A percentile compares a stretch with the other conserved stretches of the same genome.
phyloP scores from a whole-genome alignment of 257 asterid species.

The Solanum medicagineum region DNA sequence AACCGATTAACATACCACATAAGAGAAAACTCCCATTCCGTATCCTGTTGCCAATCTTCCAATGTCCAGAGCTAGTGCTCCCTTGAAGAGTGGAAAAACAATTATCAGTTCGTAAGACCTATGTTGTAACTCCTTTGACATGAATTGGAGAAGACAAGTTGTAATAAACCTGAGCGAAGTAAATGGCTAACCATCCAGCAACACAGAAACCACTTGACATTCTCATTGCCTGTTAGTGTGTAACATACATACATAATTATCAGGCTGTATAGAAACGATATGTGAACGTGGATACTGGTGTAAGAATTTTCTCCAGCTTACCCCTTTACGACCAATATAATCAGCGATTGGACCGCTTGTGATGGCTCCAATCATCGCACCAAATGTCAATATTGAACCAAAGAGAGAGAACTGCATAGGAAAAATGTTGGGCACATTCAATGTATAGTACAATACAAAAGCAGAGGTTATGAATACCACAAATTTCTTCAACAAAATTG shows the following conservation, averaged over 20 bases:
- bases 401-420: conserved; percentile 72
- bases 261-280: neutral
- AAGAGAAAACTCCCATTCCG: conserved; percentile 94
- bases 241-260: neutral
- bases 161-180: conserved; percentile 55
- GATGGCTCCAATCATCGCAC: conserved; percentile 96
- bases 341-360: conserved; percentile 87
- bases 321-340: conserved; percentile 81
- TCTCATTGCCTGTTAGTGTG: conserved; percentile 74
- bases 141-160: neutral
- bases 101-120: neutral
- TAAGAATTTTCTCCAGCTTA: conserved; percentile 10
- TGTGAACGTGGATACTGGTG: neutral
- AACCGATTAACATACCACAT: conserved; percentile 37
- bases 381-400: conserved; percentile 89
- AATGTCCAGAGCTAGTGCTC: conserved; percentile 45
- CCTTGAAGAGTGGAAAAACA: conserved; percentile 15
- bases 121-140: neutral
- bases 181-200: conserved; percentile 84
- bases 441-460: neutral
- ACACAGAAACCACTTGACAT: conserved; percentile 62
- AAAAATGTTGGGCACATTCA: neutral
- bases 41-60: conserved; percentile 89
- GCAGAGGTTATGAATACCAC: neutral
- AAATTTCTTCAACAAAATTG: neutral